Evolutionary conservation across 352 stramenopile genomes (phyloP).

Genomic region (Pseudoperonospora humuli): DNA sequence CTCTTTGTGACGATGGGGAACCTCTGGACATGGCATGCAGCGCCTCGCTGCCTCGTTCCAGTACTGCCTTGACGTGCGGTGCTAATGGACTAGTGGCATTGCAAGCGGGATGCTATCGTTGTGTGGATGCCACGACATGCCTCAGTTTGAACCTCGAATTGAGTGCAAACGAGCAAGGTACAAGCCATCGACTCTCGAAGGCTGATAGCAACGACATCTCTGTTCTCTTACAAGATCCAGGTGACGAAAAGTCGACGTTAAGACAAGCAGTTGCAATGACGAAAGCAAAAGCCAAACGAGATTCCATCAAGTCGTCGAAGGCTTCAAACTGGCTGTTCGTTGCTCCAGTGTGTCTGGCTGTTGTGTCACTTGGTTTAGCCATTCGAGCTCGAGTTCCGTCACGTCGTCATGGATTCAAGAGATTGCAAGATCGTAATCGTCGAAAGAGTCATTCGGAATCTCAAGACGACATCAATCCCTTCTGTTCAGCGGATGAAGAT

Average conservation of each 20-base stretch:
- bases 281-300: conserved; percentile 10
- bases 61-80: conserved; percentile 11
- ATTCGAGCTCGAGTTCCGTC: conserved; percentile 23
- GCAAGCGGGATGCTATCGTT: conserved; percentile 40
- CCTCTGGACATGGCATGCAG: conserved; percentile 13
- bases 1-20: conserved; percentile 29
- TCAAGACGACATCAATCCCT: conserved; percentile 74
- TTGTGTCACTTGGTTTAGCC: conserved; percentile 35
- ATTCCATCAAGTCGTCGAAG: background rate
- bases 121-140: too few relatives aligned
- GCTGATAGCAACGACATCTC: too few relatives aligned
- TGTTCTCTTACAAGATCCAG: too few relatives aligned
- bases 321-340: conserved; percentile 50
- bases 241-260: conserved; percentile 5
- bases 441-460: conserved; percentile 1
- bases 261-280: conserved; percentile 5
- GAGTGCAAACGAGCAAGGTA: too few relatives aligned
- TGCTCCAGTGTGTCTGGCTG: too few relatives aligned
- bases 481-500: too few relatives aligned
- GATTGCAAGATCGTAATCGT: conserved; percentile 23
- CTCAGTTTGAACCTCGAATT: too few relatives aligned
- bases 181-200: too few relatives aligned
- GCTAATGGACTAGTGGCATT: conserved; percentile 29
- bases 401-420: conserved; percentile 34
- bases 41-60: background rate